Percentiles rank a stretch among this genome's conserved stretches.
phyloP scores from a whole-genome alignment of 2,329 filamentous ascomycete species.

The Nakataea oryzae region DNA sequence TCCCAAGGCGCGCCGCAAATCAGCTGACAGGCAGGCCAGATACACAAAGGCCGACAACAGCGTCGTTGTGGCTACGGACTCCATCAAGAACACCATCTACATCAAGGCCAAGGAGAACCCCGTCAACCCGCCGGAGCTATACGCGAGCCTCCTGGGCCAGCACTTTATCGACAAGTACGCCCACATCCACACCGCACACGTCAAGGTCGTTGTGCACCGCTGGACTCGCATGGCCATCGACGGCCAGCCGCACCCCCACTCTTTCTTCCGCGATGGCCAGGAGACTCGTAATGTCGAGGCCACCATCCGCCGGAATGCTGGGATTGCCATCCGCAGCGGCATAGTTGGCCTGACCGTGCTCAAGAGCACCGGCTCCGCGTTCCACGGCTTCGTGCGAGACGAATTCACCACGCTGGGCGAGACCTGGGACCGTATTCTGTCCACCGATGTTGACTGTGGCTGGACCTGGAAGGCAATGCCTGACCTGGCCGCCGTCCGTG shows the following conservation, averaged over 20 bases:
- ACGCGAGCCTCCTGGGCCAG: constrained; percentile 69
- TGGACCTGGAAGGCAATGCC: constrained; percentile 79
- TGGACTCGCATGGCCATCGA: constrained; percentile 86
- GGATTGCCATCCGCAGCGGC: constrained; percentile 66
- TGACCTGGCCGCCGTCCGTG: constrained; percentile 55
- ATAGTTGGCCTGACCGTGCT: constrained; percentile 79
- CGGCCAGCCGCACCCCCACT: constrained; percentile 87
- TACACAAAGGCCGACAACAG: constrained; percentile 94
- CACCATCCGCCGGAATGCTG: constrained; percentile 53
- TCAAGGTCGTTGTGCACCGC: constrained; percentile 74
- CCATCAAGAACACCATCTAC: constrained; percentile 96
- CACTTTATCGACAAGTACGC: constrained; percentile 84
- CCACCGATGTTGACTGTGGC: constrained; percentile 77
- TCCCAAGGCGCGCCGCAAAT: not conserved
- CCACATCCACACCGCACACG: constrained; percentile 78
- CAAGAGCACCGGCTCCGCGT: constrained; percentile 93
- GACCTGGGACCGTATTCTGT: constrained; percentile 90
- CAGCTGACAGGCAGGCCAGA: constrained; percentile 29
- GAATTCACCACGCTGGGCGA: constrained; percentile 87
- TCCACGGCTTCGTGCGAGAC: constrained; percentile 88
- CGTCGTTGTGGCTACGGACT: constrained; percentile 91
- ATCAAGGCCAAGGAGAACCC: constrained; percentile 91
- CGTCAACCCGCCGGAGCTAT: constrained; percentile 87
- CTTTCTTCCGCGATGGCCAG: constrained; percentile 80
- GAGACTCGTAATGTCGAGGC: constrained; percentile 81